Conservation (phyloP, 2,329 filamentous ascomycete species). For the Hymenoscyphus linearis region DNA sequence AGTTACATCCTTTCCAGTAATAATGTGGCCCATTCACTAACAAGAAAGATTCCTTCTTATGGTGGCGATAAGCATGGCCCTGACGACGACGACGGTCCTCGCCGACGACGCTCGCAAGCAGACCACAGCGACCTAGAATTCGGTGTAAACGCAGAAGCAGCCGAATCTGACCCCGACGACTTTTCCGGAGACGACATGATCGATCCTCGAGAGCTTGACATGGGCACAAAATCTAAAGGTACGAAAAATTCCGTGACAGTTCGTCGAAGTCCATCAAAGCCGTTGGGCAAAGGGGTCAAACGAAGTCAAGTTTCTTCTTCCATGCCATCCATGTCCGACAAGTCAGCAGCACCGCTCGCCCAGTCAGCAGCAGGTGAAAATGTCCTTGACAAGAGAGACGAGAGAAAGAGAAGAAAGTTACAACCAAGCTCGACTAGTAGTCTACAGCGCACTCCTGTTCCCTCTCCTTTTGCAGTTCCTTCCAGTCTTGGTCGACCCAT, state of each 20-base stretch:
- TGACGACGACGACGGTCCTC: conserved; percentile 11
- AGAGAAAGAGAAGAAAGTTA: background rate
- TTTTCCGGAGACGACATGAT: conserved; percentile 10
- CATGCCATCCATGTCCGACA: background rate
- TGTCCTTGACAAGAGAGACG: background rate
- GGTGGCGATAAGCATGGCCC: conserved; percentile 9
- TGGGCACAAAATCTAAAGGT: conserved; percentile 9
- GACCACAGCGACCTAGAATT: conserved; percentile 15
- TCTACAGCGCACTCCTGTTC: background rate
- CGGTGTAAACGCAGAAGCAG: conserved; percentile 1
- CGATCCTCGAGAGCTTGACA: conserved; percentile 11
- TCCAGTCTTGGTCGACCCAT: background rate
- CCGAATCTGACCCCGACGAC: conserved; percentile 5
- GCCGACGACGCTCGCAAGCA: background rate
- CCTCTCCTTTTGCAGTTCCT: background rate
- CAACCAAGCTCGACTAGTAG: background rate
- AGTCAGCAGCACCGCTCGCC: background rate
- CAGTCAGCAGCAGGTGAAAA: background rate
- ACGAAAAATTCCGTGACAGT: conserved; percentile 4
- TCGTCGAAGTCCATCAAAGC: conserved; percentile 3
- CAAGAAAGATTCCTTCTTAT: conserved; percentile 5
- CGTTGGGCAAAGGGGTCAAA: background rate
- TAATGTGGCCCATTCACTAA: background rate
- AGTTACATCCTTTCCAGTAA: conserved; percentile 7
- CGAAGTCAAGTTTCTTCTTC: background rate